Evolutionary conservation across 1,139 yeast species (phyloP).

Genomic region (Yamadazyma buinensis): DNA sequence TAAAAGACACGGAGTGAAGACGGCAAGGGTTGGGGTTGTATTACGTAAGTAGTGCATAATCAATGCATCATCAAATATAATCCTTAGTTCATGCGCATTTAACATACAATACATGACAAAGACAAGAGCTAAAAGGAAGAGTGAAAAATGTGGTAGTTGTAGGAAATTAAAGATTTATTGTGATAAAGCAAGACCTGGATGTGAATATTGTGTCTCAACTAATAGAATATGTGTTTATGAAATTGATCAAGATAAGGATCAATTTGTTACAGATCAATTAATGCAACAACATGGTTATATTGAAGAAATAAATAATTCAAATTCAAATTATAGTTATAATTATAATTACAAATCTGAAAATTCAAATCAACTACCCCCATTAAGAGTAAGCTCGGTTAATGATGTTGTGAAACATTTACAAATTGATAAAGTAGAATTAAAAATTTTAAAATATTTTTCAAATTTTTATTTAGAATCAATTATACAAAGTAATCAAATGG

Average conservation of each 20-base stretch:
- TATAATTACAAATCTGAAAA: not conserved
- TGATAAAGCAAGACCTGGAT: conserved; percentile 23
- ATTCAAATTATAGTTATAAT: not conserved
- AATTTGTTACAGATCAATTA: not conserved
- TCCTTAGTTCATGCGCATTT: no score
- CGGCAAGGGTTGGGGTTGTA: no score
- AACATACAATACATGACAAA: not conserved
- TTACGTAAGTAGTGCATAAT: no score
- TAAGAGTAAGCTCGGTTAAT: not conserved
- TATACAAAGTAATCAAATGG: conserved; percentile 1
- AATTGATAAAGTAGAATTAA: conserved; percentile 2
- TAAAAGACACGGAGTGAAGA: no score
- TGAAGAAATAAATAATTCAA: not conserved
- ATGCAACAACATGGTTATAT: no score
- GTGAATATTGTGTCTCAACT: conserved; percentile 29
- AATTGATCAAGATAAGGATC: not conserved
- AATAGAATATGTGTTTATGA: conserved; percentile 24
- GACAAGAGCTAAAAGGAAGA: conserved; percentile 6
- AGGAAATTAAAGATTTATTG: conserved; percentile 25
- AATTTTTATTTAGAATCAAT: not conserved
- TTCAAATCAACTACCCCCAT: not conserved
- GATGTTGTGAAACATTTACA: not conserved
- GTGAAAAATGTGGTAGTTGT: conserved; percentile 22
- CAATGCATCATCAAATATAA: no score
- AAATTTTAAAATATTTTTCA: conserved; percentile 4